phyloP scores from a whole-genome alignment of 768 basidiomycete species.

The Lactarius pseudohatsudake region DNA sequence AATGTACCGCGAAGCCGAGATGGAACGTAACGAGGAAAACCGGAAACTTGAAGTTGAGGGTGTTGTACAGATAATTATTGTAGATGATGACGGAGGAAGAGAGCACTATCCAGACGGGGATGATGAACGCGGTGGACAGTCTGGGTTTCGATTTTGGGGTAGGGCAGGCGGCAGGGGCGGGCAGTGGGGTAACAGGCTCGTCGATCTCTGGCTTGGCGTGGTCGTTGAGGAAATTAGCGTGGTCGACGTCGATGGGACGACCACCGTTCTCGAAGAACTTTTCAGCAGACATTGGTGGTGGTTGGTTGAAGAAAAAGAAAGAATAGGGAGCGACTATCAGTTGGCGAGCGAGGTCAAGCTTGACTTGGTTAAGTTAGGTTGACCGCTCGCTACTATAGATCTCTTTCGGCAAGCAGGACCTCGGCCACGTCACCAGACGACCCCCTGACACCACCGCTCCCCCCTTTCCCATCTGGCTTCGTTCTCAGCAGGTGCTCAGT shows the following conservation, averaged over 20 bases:
- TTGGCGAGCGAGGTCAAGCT: slow-evolving; percentile 8
- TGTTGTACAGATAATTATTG: slow-evolving; percentile 90
- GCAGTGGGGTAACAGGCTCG: slow-evolving; percentile 39
- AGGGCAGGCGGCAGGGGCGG: slow-evolving; percentile 54
- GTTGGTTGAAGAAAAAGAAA: background rate
- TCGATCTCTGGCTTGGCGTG: slow-evolving; percentile 30
- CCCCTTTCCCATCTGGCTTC: too few species aligned
- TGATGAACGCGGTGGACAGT: slow-evolving; percentile 66
- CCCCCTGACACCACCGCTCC: slow-evolving; percentile 15
- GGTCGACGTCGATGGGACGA: slow-evolving; percentile 9
- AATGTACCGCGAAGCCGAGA: slow-evolving; percentile 58
- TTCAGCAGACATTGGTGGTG: slow-evolving; percentile 15
- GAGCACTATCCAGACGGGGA: slow-evolving; percentile 91
- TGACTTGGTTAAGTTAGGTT: background rate
- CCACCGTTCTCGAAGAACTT: slow-evolving; percentile 24
- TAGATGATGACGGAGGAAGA: slow-evolving; percentile 92
- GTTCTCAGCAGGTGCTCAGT: background rate
- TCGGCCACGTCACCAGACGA: background rate
- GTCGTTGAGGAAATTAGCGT: slow-evolving; percentile 20
- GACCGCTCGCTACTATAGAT: background rate
- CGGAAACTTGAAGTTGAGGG: slow-evolving; percentile 81
- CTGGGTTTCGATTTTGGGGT: slow-evolving; percentile 47
- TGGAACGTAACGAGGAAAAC: slow-evolving; percentile 94
- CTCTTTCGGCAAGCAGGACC: background rate
- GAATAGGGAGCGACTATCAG: slow-evolving; percentile 13